Percentiles rank a stretch among this genome's conserved stretches.
Conservation (phyloP, 768 basidiomycete species). For the Boletus pseudopeckii region DNA sequence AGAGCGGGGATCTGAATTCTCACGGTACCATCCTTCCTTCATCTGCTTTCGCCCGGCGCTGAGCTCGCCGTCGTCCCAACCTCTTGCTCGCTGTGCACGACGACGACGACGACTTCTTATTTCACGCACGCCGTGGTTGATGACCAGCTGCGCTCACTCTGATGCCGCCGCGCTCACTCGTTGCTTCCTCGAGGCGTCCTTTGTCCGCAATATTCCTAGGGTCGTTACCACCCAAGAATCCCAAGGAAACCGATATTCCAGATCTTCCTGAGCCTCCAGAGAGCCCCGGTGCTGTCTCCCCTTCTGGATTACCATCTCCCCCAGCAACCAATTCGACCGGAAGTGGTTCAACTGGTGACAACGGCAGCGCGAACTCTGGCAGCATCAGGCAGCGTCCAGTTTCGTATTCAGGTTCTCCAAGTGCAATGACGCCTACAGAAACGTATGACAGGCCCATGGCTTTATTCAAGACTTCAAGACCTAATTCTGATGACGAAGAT, state of each 20-base stretch:
- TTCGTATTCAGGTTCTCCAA: constrained; percentile 25
- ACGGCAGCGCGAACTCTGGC: constrained; percentile 40
- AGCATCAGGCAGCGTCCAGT: constrained; percentile 36
- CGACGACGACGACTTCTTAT: constrained; percentile 20
- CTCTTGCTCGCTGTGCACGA: constrained; percentile 26
- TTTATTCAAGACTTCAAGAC: constrained; percentile 27
- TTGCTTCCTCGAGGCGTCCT: constrained; percentile 45
- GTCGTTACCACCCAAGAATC: constrained; percentile 39
- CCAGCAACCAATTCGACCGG: constrained; percentile 85
- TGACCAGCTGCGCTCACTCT: constrained; percentile 26
- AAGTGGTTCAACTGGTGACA: constrained; percentile 71
- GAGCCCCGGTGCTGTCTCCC: constrained; percentile 52
- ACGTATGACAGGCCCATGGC: constrained; percentile 34
- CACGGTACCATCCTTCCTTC: constrained; percentile 23
- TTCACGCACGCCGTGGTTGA: constrained; percentile 22
- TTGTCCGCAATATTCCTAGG: constrained; percentile 62
- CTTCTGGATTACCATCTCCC: constrained; percentile 76
- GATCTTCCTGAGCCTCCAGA: constrained; percentile 66
- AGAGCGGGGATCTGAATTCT: constrained; percentile 11
- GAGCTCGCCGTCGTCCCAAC: constrained; percentile 22
- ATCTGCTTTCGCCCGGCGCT: constrained; percentile 8
- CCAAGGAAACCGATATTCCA: constrained; percentile 44
- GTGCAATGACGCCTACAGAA: constrained; percentile 40
- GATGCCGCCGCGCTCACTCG: constrained; percentile 51
- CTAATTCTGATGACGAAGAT: constrained; percentile 44